A percentile compares a stretch with the other conserved stretches of the same genome.
phyloP scores from a whole-genome alignment of 169 alveolate genomes.

The Cryptosporidium xiaoi region DNA sequence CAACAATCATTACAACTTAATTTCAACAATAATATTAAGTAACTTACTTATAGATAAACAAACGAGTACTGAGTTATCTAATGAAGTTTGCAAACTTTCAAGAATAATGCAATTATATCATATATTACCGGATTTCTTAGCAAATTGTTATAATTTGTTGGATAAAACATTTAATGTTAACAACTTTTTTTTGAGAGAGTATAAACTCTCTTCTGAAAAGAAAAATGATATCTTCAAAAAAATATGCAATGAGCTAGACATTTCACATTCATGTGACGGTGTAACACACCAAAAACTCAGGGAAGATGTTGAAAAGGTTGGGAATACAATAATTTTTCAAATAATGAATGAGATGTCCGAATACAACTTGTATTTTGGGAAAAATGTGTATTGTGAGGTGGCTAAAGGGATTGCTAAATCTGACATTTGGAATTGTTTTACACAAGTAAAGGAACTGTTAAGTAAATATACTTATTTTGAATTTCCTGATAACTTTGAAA shows the following conservation, averaged over 20 bases:
- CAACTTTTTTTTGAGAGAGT: neutral
- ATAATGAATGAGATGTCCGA: conserved; percentile 34
- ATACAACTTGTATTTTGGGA: conserved; percentile 20
- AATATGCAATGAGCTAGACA: conserved; percentile 7
- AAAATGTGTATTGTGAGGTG: conserved; percentile 15
- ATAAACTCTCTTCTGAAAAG: neutral
- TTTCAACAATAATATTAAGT: conserved; percentile 11
- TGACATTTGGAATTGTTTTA: conserved; percentile 29
- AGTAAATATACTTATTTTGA: conserved; percentile 1
- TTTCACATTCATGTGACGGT: conserved; percentile 13
- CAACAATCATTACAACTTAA: neutral
- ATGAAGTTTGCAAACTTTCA: neutral
- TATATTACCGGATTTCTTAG: neutral
- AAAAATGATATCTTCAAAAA: neutral
- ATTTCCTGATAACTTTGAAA: conserved; percentile 17
- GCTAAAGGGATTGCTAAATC: conserved; percentile 1
- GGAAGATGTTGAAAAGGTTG: conserved; percentile 15
- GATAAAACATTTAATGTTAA: neutral
- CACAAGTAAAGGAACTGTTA: neutral
- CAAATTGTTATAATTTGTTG: conserved; percentile 13
- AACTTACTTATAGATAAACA: neutral
- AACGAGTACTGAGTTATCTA: neutral
- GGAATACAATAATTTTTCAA: conserved; percentile 24
- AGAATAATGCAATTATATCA: conserved; percentile 1
- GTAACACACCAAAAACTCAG: neutral